Evolutionary conservation across 2,329 filamentous ascomycete genomes (phyloP), one percentile per base, ranked within the genome.

Genomic region (Teratosphaeria destructans): DNA sequence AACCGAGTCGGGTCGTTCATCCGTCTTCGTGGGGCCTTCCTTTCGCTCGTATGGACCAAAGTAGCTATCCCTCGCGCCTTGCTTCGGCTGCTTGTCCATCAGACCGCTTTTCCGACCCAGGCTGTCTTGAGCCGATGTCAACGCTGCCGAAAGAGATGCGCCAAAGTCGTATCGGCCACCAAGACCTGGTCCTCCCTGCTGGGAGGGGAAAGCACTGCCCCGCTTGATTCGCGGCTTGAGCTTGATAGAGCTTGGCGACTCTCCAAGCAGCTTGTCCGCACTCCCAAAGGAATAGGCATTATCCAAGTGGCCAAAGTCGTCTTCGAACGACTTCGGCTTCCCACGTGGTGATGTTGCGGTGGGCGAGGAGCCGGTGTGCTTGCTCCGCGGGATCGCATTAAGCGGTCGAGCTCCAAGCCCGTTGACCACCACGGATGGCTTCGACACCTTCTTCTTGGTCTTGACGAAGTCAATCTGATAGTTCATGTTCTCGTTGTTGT

Each of bases 81-180:
- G 76, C 62, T 74, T 70, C 58, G 74, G 54, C 4, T 35, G 37
- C 69, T 54, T 68, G 55, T 64, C 67, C 64, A 75, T 75, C 57
- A 79, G 65, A 63, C 73, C 77, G 75, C 81, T 82, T 69, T 79
- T 77, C 72, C 85, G 82, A 63, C 81, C 78, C 64, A 82, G 76
- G 14, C 79, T 78, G 64, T 84, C 85, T 70, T 89, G 88, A 54
- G 87, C 86, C 32, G 84, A 86, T 69, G 87, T 85, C 71, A 93
- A 87, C 12, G 90, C 91, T 57, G 91, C 90, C 57, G 82, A 86
- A 34, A 97, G 81, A 0, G 94, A 97, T n/a, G 90, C 90, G 62
- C 89, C 87, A 73, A 99, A 97, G 76, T 97, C 93, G 73, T 99
- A 99, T 58, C 94, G 88, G 74, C 92, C 92, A 54, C 90, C 89